A percentile compares a stretch with the other conserved stretches of the same genome.
phyloP scores from a whole-genome alignment of 2,329 filamentous ascomycete species.

The Phaeophleospora eucalypticola region DNA sequence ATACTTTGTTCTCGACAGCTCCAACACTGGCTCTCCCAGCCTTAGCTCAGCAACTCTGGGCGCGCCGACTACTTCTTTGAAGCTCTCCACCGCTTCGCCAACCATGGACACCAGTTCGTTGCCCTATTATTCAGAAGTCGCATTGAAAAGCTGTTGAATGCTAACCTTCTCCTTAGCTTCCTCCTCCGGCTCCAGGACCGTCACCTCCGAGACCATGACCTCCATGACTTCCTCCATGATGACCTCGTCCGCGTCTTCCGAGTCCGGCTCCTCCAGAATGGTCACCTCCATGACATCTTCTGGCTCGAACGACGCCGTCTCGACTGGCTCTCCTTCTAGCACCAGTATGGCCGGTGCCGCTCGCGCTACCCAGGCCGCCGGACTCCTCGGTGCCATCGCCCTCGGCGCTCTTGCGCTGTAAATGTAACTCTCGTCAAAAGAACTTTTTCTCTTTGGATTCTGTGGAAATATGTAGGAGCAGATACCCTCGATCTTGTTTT shows the following conservation, averaged over 20 bases:
- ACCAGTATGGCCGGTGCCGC: constrained; percentile 15
- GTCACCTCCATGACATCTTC: constrained; percentile 8
- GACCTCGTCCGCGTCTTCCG: constrained; percentile 4
- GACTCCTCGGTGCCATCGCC: constrained; percentile 25
- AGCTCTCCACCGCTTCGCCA: constrained; percentile 21
- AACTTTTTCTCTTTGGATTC: too few species aligned
- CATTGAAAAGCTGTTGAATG: background rate
- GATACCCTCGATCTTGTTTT: background rate
- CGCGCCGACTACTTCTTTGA: constrained; percentile 28
- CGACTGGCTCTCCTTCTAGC: constrained; percentile 5
- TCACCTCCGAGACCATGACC: constrained; percentile 5
- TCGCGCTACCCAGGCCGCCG: constrained; percentile 23
- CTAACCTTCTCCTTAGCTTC: background rate
- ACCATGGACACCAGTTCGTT: constrained; percentile 25
- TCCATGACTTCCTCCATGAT: constrained; percentile 8
- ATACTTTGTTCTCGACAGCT: constrained; percentile 48
- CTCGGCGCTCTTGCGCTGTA: constrained; percentile 27
- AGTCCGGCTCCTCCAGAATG: constrained; percentile 5
- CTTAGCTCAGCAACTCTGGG: constrained; percentile 29
- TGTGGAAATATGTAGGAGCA: background rate
- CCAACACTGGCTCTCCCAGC: constrained; percentile 36
- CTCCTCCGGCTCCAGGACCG: constrained; percentile 3
- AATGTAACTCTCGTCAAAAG: background rate
- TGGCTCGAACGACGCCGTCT: background rate
- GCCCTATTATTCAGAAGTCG: constrained; percentile 6